Percentiles rank a stretch among this genome's conserved stretches.
Evolutionary conservation across 192 early-diverging fungal genomes (phyloP).

Genomic region (Helicostylum pulchrum): DNA sequence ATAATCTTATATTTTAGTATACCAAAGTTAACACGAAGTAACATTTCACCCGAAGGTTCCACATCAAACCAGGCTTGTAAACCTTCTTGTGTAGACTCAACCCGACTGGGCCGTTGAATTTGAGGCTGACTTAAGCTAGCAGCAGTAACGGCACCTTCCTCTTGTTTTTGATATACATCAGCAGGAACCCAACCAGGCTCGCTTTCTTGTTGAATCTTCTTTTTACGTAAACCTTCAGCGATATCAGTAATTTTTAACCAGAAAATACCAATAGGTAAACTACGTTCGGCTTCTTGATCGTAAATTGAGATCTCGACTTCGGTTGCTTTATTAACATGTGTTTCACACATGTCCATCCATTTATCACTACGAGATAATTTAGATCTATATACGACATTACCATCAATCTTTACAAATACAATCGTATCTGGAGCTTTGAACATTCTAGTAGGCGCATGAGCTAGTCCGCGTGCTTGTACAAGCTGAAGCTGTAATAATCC

Average conservation of each 20-base stretch:
- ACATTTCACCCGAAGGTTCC: slow-evolving; percentile 89
- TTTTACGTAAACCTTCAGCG: slow-evolving; percentile 77
- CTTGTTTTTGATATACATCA: slow-evolving; percentile 24
- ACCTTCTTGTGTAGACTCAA: slow-evolving; percentile 41
- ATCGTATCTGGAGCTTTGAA: slow-evolving; percentile 63
- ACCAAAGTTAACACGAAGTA: slow-evolving; percentile 84
- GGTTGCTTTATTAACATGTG: slow-evolving; percentile 83
- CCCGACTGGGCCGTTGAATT: neutral
- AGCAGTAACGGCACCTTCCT: neutral
- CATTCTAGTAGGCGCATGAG: slow-evolving; percentile 56
- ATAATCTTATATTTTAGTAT: slow-evolving; percentile 17
- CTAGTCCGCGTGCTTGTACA: slow-evolving; percentile 55
- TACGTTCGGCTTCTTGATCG: slow-evolving; percentile 73
- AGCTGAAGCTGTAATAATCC: slow-evolving; percentile 71
- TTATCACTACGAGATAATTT: slow-evolving; percentile 61
- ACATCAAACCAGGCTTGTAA: slow-evolving; percentile 86
- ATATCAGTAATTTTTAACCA: slow-evolving; percentile 96
- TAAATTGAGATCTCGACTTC: slow-evolving; percentile 92
- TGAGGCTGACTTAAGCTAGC: neutral
- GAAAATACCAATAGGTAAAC: slow-evolving; percentile 75
- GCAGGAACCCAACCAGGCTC: slow-evolving; percentile 51
- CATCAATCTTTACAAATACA: slow-evolving; percentile 82
- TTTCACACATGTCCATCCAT: slow-evolving; percentile 86
- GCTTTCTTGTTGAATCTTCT: slow-evolving; percentile 64
- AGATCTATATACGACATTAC: slow-evolving; percentile 71